Base-by-base conservation (phyloP, 2,329 filamentous ascomycete genomes). In the Karstenula rhodostoma region DNA sequence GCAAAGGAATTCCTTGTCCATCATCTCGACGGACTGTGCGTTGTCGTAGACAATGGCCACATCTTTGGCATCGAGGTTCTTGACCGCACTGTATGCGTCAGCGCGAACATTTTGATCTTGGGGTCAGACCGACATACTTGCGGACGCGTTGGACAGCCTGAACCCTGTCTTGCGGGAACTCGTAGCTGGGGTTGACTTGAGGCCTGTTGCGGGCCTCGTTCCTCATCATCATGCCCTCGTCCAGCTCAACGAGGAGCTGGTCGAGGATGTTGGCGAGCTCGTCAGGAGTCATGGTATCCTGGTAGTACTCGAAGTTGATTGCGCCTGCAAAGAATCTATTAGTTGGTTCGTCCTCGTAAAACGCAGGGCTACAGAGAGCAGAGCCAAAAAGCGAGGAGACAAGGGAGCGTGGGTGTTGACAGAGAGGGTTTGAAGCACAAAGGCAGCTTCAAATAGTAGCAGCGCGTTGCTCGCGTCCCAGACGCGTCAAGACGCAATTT, bases 1-100 rank as follows among this genome's bases (percentile, higher is more conserved):
- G 67, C 25, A 70, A 47, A 53, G 47, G 48, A 56, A 50, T 46
- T 42, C 40, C 48, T 46, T 44, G 10, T 37, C 22, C 33, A 55
- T 54, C 17, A 12, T 48, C 22, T 42, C 25, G 6, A 49, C 15
- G 15, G 53, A 8, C 17, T 25, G 15, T n/a, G 51, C 59, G 13
- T 49, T 42, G 23, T 56, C 32, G 43, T 49, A 56, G 43, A 33
- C 22, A 29, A 50, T 46, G 15, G 15, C 29, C 15, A 44, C 25
- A 3, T 57, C 25, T 1, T 23, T 9, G 15, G 32, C 32, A 25
- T 13, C 32, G 9, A 51, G 37, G 8, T 13, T n/a, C 10, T 29
- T 44, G 25, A 55, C 32, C 13, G 5, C 17, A 12, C 40, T 51
- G 7, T 25, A 5, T 52, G 19, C 12, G 29, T 37, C 4, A 42